Conservation (phyloP, 805 yeast genomes). For the Metschnikowia similis region DNA sequence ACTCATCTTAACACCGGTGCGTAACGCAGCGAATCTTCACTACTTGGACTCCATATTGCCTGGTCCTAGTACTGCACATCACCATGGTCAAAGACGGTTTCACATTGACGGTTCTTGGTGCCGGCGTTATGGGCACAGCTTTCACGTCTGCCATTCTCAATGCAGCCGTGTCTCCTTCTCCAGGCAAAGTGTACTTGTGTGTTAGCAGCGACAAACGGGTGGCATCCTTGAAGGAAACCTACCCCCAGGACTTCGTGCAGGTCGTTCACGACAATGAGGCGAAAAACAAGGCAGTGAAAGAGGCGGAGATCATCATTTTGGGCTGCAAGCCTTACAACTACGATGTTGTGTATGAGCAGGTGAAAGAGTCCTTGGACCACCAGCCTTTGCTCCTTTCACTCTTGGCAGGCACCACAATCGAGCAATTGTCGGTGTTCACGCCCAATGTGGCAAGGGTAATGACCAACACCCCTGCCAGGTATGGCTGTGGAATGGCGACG, state of each 20-base stretch:
- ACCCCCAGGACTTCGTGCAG: conserved; percentile 40
- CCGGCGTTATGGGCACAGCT: conserved; percentile 96
- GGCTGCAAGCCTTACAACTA: conserved; percentile 89
- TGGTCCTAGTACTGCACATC: background rate
- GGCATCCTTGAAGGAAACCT: conserved; percentile 46
- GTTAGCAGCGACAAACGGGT: conserved; percentile 47
- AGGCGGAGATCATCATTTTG: conserved; percentile 67
- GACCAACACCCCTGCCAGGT: conserved; percentile 96
- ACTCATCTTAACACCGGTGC: background rate
- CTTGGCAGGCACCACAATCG: conserved; percentile 90
- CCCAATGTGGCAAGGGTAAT: conserved; percentile 79
- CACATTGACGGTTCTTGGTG: conserved; percentile 78
- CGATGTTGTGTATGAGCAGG: conserved; percentile 51
- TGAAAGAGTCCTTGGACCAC: conserved; percentile 43
- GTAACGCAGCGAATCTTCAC: background rate
- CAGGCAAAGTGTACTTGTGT: conserved; percentile 73
- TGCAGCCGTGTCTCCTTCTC: conserved; percentile 48
- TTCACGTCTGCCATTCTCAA: conserved; percentile 74
- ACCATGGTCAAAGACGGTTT: conserved; percentile 11
- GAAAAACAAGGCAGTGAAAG: conserved; percentile 55
- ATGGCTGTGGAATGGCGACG: conserved; percentile 91
- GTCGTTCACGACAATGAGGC: conserved; percentile 38
- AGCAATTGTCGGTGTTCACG: conserved; percentile 52
- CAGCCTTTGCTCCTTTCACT: conserved; percentile 68
- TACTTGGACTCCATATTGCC: background rate